Evolutionary conservation across 805 yeast genomes (phyloP), one percentile per base, ranked within the genome.

Genomic region (Candida manassasensis): DNA sequence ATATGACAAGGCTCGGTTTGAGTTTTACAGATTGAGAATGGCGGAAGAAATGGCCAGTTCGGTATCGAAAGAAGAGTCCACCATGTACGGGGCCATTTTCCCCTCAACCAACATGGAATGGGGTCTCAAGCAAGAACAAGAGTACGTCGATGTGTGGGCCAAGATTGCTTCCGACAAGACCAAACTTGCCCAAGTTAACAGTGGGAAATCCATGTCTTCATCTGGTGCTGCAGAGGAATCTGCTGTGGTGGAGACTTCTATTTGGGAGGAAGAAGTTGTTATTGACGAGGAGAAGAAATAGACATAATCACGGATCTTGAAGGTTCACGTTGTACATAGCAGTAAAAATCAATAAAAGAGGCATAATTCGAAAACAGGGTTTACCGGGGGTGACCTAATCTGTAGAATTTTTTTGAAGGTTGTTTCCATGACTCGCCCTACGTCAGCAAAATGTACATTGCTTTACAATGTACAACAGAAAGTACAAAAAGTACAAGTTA

Each of bases 11-110:
- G 87, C 97, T 2, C 73, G 95, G 47, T 79, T 75, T 45, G 97
- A 93, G 61, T 93, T 86, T 55, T 93, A 93, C 58, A 73, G 83
- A 47, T 67, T 86, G 40, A 78, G 96, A 53, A 85, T 88, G 71
- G 78, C 82, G 40, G 83, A 84, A 52, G 96, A 89, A 50, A 67
- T 85, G 86, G 81, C 55, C 64, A 69, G 52, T 74, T 75, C 53
- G 70, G 64, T 90, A 2, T 75, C 85, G 3, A 71, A 70, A 41
- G 98, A 93, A 70, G 96, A 93, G 57, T 76, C 87, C 6, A 70
- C 69, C 38, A 81, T 93, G 95, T 78, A 69, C 53, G 97, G 97
- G 14, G 82, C 94, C 1, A 74, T 80, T 6, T 85, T 69, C 58
- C 76, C 77, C 26, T 65, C 73, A 25, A 66, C 84, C 22, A 61